Evolutionary conservation across 768 basidiomycete species (phyloP).

Genomic region (Amanita pallidorosea): DNA sequence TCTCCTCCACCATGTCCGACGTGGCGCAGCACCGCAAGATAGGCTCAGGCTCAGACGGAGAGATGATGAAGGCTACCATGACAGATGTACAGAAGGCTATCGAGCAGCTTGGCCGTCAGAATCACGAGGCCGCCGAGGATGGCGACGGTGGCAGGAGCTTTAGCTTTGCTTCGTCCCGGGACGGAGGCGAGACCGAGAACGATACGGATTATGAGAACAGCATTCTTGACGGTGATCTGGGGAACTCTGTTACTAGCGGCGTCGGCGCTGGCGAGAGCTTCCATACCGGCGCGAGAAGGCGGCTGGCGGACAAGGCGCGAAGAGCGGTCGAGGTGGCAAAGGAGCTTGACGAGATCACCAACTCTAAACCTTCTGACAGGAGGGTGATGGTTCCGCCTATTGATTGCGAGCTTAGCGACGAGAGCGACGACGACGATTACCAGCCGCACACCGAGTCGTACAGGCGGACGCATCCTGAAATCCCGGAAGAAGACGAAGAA

Average conservation of each 20-base stretch:
- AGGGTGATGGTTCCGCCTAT: constrained; percentile 46
- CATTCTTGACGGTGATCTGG: constrained; percentile 28
- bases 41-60: constrained; percentile 23
- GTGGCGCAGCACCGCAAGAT: constrained; percentile 10
- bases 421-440: constrained; percentile 57
- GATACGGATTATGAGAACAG: constrained; percentile 37
- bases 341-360: constrained; percentile 29
- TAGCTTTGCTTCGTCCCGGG: constrained; percentile 64
- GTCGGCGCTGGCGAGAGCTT: constrained; percentile 26
- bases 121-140: constrained; percentile 22
- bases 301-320: constrained; percentile 61
- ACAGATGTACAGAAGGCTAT: constrained; percentile 88
- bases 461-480: constrained; percentile 44
- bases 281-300: constrained; percentile 55
- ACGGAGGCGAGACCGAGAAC: constrained; percentile 50
- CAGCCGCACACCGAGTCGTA: constrained; percentile 23
- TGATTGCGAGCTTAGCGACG: constrained; percentile 67
- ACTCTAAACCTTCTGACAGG: constrained; percentile 12
- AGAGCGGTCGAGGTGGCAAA: constrained; percentile 49
- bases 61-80: constrained; percentile 78
- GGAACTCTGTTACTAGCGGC: neutral
- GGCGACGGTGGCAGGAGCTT: constrained; percentile 58
- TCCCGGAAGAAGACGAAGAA: constrained; percentile 64
- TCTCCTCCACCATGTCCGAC: constrained; percentile 2
- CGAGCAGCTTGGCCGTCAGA: constrained; percentile 60